phyloP scores from a whole-genome alignment of 2,329 filamentous ascomycete species.

The Microcyclospora pomicola region DNA sequence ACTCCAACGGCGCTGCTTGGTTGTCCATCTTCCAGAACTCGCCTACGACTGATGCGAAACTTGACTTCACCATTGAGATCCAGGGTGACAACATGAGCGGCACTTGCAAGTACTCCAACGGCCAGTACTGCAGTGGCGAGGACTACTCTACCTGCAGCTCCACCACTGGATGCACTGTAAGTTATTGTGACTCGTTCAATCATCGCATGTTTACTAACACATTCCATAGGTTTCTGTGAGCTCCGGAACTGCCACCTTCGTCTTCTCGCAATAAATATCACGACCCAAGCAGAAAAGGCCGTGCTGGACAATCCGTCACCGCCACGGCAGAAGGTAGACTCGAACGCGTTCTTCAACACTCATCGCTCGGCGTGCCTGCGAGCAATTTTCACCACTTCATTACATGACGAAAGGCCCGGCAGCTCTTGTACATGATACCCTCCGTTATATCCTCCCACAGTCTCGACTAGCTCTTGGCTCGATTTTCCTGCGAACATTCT shows the following conservation, averaged over 20 bases:
- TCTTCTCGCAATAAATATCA: constrained; percentile 21
- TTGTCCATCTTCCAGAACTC: constrained; percentile 74
- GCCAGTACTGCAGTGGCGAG: constrained; percentile 43
- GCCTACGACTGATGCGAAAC: constrained; percentile 55
- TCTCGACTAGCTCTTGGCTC: constrained; percentile 6
- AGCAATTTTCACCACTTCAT: constrained; percentile 5
- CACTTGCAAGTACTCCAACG: constrained; percentile 52
- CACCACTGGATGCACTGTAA: constrained; percentile 65
- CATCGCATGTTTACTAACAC: neutral
- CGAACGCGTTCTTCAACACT: neutral
- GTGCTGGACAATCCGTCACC: constrained; percentile 5
- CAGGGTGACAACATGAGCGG: constrained; percentile 47
- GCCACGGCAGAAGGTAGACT: constrained; percentile 2
- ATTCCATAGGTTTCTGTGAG: constrained; percentile 32
- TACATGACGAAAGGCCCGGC: constrained; percentile 9
- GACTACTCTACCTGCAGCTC: constrained; percentile 35
- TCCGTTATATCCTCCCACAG: constrained; percentile 6
- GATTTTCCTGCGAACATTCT: too few species aligned
- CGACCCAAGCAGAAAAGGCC: constrained; percentile 4
- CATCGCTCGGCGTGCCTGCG: neutral
- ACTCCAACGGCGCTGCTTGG: constrained; percentile 55
- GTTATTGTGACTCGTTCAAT: constrained; percentile 24
- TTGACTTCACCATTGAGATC: constrained; percentile 71
- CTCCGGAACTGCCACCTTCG: constrained; percentile 37
- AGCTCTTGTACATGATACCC: constrained; percentile 14